Conservation (phyloP, 768 basidiomycete genomes). For the Gloeopeniophorella convolvens region DNA sequence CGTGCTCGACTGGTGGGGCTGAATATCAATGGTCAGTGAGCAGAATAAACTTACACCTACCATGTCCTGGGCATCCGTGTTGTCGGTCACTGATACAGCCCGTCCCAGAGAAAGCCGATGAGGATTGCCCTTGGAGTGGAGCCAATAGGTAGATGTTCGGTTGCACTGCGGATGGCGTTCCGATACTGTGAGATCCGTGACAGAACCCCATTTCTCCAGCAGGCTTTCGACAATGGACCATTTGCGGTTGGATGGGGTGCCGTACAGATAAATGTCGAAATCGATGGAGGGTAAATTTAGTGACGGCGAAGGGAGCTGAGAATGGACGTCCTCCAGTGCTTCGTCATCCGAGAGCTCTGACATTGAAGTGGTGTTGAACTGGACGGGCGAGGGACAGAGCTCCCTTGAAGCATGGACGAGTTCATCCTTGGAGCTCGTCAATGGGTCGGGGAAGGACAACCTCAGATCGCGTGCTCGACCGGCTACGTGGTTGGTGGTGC, state of each 20-base stretch:
- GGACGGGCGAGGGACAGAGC: constrained; percentile 32
- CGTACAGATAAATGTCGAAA: constrained; percentile 65
- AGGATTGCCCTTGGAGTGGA: constrained; percentile 27
- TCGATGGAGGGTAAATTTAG: constrained; percentile 29
- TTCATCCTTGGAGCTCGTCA: constrained; percentile 64
- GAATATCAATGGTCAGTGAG: constrained; percentile 32
- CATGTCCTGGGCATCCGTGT: constrained; percentile 29
- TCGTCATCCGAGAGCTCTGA: constrained; percentile 21
- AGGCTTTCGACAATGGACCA: constrained; percentile 56
- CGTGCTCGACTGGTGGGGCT: constrained; percentile 37
- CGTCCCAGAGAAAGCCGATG: constrained; percentile 26
- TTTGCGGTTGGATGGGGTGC: constrained; percentile 49
- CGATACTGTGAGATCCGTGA: constrained; percentile 26
- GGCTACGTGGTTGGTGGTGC: constrained; percentile 37
- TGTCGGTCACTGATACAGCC: constrained; percentile 36
- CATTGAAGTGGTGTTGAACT: constrained; percentile 26
- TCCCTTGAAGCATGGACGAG: constrained; percentile 52
- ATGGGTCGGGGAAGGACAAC: constrained; percentile 78
- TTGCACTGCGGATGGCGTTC: constrained; percentile 21
- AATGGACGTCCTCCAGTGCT: constrained; percentile 3
- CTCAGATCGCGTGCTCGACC: constrained; percentile 65
- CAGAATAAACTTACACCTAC: constrained; percentile 30
- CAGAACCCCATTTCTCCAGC: constrained; percentile 46
- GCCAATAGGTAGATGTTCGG: constrained; percentile 20
- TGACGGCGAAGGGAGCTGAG: constrained; percentile 15